phyloP scores from a whole-genome alignment of 768 basidiomycete genomes.

The Russula sp. region DNA sequence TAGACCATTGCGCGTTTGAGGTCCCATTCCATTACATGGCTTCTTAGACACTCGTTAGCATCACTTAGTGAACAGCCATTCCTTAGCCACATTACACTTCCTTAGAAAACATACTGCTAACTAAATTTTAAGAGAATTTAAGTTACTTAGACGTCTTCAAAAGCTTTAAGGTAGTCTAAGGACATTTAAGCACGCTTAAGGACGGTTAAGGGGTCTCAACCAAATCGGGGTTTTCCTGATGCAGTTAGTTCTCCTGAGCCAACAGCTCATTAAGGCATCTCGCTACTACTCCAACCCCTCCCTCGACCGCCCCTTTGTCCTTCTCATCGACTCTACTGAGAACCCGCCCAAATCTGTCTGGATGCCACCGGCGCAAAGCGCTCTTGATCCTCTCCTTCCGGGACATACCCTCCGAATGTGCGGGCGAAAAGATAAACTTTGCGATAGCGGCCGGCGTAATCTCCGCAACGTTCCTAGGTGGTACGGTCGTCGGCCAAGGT shows the following conservation, averaged over 20 bases:
- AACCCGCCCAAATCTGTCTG: slow-evolving; percentile 62
- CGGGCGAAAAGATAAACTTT: slow-evolving; percentile 55
- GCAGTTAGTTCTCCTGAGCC: slow-evolving; percentile 14
- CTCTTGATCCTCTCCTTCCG: slow-evolving; percentile 58
- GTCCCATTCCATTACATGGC: no score
- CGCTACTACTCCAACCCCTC: slow-evolving; percentile 57
- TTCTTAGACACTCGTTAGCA: no score
- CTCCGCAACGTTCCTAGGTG: slow-evolving; percentile 39
- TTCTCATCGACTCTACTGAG: slow-evolving; percentile 43
- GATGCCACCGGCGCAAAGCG: slow-evolving; percentile 74
- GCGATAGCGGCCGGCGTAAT: slow-evolving; percentile 49
- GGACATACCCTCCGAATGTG: slow-evolving; percentile 51
- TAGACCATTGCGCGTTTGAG: no score
- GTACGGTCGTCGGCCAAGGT: slow-evolving; percentile 59
- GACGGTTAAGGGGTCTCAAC: no score
- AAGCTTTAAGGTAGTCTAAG: no score
- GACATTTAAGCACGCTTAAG: no score
- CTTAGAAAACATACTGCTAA: no score
- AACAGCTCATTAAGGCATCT: slow-evolving; percentile 32
- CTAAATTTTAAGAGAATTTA: no score
- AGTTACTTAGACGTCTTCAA: no score
- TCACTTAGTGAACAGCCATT: no score
- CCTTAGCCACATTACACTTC: no score
- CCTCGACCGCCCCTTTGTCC: slow-evolving; percentile 49
- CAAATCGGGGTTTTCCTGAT: no score